Evolutionary conservation across 805 yeast genomes (phyloP), one percentile per base, ranked within the genome.

Genomic region (Metschnikowia dekortorum): DNA sequence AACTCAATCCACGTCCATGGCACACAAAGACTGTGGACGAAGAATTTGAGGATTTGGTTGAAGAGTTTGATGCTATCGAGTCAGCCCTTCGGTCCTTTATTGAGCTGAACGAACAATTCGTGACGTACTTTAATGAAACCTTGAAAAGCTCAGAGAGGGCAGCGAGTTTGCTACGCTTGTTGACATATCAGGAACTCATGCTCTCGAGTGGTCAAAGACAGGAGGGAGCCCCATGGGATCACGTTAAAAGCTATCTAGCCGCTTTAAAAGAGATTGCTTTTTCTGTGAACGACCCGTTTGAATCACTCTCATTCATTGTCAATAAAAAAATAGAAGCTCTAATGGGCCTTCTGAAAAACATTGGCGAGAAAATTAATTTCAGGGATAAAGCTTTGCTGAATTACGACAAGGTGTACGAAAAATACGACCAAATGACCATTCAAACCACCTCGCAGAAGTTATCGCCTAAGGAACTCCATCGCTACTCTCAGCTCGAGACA

Each of bases 341-440:
- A 18, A 46, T 57, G 36, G 45, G 34, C 1, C 22, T 60, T 4
- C 52, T 64, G 26, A 61, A 59, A 14, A 54, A 48, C 7, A 65
- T 73, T 31, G 65, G 64, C 45, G 64, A 54, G 36, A 59, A 55
- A 10, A 52, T 69, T 10, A 65, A 60, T 13, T 59, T 56, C 11
- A 53, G 79, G 32, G 68, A 68, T 13, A 59, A 59, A 48, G 65
- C 71, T 1, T 58, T 73, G 28, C 56, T 73, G 48, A 77, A 71
- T 39, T 69, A 69, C 54, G 78, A 75, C 50, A 62, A 60, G 44
- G 61, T 65, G 11, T 55, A 53, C 33, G 67, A 66, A 26, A 57
- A 61, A 8, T 62, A 63, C 8, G 73, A 67, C 29, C 60, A 45
- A 38, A 60, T 60, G 60, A 51, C 46, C 2, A 57, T 75, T 30